Conservation (phyloP, 2,329 filamentous ascomycete species). For the Alternaria longipes region DNA sequence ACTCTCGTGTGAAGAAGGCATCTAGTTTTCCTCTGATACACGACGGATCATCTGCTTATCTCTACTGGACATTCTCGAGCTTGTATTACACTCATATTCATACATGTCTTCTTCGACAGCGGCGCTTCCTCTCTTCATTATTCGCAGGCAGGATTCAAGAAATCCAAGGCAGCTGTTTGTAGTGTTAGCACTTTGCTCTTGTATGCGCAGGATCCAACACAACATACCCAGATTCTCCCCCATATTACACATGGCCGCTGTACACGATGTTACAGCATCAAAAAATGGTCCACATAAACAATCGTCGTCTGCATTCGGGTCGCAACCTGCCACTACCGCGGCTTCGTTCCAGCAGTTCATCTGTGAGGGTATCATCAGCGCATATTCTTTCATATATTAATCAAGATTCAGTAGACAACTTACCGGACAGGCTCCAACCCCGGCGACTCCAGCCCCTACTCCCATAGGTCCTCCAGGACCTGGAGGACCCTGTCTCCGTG, state of each 20-base stretch:
- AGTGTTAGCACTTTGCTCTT: constrained; percentile 9
- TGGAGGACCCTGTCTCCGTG: constrained; percentile 9
- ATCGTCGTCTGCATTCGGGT: constrained; percentile 42
- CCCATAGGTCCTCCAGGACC: constrained; percentile 2
- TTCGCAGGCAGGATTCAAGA: constrained; percentile 21
- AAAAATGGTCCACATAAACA: constrained; percentile 48
- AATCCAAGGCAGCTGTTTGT: constrained; percentile 22
- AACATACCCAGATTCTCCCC: constrained; percentile 46
- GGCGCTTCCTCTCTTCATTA: constrained; percentile 1
- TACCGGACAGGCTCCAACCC: constrained; percentile 41
- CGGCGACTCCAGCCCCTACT: constrained; percentile 23
- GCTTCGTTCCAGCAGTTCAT: constrained; percentile 48
- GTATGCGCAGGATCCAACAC: background rate
- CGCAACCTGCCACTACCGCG: constrained; percentile 37
- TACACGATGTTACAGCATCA: constrained; percentile 42
- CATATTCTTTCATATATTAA: background rate
- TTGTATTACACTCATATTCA: background rate
- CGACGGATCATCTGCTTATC: background rate
- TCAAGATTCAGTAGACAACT: background rate
- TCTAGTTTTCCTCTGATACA: background rate
- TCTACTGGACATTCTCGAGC: background rate
- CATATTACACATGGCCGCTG: constrained; percentile 37
- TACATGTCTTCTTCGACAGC: constrained; percentile 2
- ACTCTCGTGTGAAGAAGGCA: background rate
- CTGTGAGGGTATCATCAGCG: constrained; percentile 24